Percentiles rank a stretch among this genome's conserved stretches.
Conservation (phyloP, 2,329 filamentous ascomycete species). For the Beauveria australis region DNA sequence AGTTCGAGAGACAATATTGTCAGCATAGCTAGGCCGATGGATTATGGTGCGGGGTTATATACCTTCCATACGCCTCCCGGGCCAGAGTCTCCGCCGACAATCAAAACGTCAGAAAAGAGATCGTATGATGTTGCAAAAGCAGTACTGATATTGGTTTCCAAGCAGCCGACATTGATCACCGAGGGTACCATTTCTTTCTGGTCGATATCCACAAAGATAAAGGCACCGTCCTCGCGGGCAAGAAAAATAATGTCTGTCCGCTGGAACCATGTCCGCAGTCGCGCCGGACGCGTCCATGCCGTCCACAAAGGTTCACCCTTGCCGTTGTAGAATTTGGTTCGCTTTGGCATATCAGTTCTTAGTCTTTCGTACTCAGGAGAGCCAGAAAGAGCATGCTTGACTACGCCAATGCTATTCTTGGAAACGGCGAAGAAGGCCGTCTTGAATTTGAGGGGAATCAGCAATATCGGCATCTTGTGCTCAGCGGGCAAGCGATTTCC, state of each 20-base stretch:
- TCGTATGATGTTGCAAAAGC: slow-evolving; percentile 73
- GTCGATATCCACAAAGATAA: slow-evolving; percentile 65
- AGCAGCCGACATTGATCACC: slow-evolving; percentile 50
- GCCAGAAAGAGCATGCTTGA: slow-evolving; percentile 45
- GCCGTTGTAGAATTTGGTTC: slow-evolving; percentile 40
- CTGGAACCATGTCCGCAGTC: slow-evolving; percentile 53
- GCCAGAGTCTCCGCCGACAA: slow-evolving; percentile 71
- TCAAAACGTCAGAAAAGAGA: slow-evolving; percentile 64
- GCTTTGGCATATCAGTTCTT: slow-evolving; percentile 29
- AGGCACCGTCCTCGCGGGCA: slow-evolving; percentile 76
- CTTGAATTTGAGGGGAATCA: slow-evolving; percentile 65
- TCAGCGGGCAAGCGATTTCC: slow-evolving; percentile 43
- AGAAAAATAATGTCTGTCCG: slow-evolving; percentile 75
- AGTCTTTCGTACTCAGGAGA: slow-evolving; percentile 40
- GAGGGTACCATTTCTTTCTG: slow-evolving; percentile 46
- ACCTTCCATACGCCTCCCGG: slow-evolving; percentile 70
- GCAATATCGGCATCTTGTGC: slow-evolving; percentile 54
- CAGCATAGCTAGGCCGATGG: neutral
- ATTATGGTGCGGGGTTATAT: slow-evolving; percentile 21
- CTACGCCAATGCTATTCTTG: slow-evolving; percentile 48
- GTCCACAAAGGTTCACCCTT: slow-evolving; percentile 59
- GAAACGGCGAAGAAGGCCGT: slow-evolving; percentile 64
- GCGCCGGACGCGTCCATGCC: slow-evolving; percentile 72
- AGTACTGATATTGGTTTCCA: slow-evolving; percentile 67
- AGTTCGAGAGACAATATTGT: neutral